A percentile compares a stretch with the other conserved stretches of the same genome.
Conservation (phyloP, 2,329 filamentous ascomycete species). For the Fusarium cicatricum region DNA sequence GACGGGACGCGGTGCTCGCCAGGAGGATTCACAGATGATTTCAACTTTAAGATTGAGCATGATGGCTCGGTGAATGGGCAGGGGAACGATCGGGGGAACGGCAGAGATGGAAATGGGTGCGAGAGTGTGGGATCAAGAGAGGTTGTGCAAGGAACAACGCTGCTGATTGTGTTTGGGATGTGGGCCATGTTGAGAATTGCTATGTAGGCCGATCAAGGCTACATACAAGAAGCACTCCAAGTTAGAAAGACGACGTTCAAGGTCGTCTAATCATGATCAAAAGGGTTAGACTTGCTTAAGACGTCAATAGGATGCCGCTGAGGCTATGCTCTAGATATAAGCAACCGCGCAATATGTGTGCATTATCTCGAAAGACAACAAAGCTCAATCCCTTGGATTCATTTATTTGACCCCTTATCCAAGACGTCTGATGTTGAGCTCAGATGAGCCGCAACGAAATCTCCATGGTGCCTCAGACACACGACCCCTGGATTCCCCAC, state of each 20-base stretch:
- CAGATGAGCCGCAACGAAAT: too few species aligned
- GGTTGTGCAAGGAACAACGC: neutral
- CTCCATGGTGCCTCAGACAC: neutral
- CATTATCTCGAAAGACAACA: neutral
- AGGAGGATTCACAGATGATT: slow-evolving; percentile 49
- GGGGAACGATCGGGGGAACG: neutral
- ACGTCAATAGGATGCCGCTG: too few species aligned
- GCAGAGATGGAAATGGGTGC: slow-evolving; percentile 12
- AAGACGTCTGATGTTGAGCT: too few species aligned
- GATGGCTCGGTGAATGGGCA: slow-evolving; percentile 26
- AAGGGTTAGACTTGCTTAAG: too few species aligned
- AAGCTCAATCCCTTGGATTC: neutral
- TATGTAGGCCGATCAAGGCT: neutral
- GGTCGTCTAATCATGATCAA: too few species aligned
- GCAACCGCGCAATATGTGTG: too few species aligned
- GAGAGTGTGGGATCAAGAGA: slow-evolving; percentile 12
- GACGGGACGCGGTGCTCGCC: slow-evolving; percentile 57
- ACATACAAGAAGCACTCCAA: neutral
- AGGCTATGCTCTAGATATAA: too few species aligned
- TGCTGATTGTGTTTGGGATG: slow-evolving; percentile 5
- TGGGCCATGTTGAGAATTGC: slow-evolving; percentile 7
- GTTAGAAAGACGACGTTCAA: too few species aligned
- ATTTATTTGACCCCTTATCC: neutral
- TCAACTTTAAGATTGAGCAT: slow-evolving; percentile 49
- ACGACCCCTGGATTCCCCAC: slow-evolving; percentile 10